These are phyloP conservation scores for Clavispora fructus DNA, from an alignment of 805 yeast species.

Conservation along the genomic window DNA sequence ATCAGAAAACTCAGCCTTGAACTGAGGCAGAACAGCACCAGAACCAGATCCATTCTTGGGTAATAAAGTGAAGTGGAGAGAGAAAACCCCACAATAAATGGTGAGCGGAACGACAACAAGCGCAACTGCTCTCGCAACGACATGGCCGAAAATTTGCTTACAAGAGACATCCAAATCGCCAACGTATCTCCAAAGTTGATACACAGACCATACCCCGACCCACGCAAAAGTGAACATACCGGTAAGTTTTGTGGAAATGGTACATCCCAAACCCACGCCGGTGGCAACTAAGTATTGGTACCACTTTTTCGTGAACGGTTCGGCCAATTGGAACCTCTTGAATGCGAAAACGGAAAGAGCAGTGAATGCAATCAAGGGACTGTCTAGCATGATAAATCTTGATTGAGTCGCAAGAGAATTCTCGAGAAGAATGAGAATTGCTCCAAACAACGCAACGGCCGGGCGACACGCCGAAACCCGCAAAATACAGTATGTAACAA, in stretches of 20 bases:
- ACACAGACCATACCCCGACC: conserved; percentile 46
- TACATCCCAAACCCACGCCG: conserved; percentile 49
- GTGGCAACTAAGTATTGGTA: conserved; percentile 41
- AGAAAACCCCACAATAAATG: conserved; percentile 54
- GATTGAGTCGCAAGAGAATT: conserved; percentile 60
- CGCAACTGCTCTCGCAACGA: conserved; percentile 33
- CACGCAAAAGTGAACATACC: conserved; percentile 67
- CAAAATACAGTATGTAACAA: conserved; percentile 50
- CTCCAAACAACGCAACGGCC: conserved; percentile 44
- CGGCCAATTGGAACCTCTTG: conserved; percentile 43
- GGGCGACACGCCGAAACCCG: conserved; percentile 52
- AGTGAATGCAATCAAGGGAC: conserved; percentile 40
- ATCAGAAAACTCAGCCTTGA: conserved; percentile 53
- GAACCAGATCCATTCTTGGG: conserved; percentile 54
- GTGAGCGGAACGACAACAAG: conserved; percentile 51
- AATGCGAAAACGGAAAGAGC: conserved; percentile 47
- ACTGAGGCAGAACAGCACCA: conserved; percentile 58
- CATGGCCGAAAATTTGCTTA: conserved; percentile 33
- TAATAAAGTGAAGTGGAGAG: conserved; percentile 48
- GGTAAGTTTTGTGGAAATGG: conserved; percentile 61
- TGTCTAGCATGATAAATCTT: conserved; percentile 41
- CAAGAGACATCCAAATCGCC: conserved; percentile 60
- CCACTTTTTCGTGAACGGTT: conserved; percentile 50
- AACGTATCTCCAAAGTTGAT: conserved; percentile 59
- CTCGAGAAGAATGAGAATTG: conserved; percentile 53